Evolutionary conservation across 2,329 filamentous ascomycete species (phyloP).

Genomic region (Pleoardoris graminearum): DNA sequence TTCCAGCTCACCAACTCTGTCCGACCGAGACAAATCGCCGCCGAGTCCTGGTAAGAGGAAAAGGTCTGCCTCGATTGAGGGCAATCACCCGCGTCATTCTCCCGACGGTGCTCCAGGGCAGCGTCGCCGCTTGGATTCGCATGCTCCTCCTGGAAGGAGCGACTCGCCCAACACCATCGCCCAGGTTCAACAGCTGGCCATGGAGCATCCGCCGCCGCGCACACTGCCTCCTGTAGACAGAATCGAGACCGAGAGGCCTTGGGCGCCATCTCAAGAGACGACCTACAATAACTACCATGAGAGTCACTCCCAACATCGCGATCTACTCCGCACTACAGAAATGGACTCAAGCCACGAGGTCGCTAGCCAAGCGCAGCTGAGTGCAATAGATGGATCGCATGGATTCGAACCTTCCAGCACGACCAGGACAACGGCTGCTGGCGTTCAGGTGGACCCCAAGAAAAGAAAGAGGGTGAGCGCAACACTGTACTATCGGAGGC

Average conservation of each 20-base stretch:
- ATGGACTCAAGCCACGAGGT: constrained; percentile 16
- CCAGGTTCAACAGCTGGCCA: constrained; percentile 19
- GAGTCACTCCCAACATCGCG: constrained; percentile 27
- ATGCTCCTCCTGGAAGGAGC: constrained; percentile 46
- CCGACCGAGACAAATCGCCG: constrained; percentile 26
- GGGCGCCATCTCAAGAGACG: constrained; percentile 32
- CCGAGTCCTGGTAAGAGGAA: constrained; percentile 60
- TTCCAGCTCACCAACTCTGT: constrained; percentile 27
- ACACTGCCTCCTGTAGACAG: constrained; percentile 36
- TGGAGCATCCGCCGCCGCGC: constrained; percentile 27
- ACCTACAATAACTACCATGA: constrained; percentile 28
- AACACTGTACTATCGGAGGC: background rate
- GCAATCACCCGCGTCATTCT: constrained; percentile 44
- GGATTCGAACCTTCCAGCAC: constrained; percentile 24
- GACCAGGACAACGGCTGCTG: constrained; percentile 48
- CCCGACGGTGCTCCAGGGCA: constrained; percentile 37
- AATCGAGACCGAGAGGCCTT: constrained; percentile 31
- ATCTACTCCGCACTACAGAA: constrained; percentile 27
- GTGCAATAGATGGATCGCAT: constrained; percentile 17
- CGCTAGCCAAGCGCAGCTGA: constrained; percentile 14
- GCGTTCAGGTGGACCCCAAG: constrained; percentile 53
- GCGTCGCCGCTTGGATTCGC: constrained; percentile 41
- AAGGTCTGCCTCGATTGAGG: constrained; percentile 63
- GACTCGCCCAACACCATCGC: constrained; percentile 19
- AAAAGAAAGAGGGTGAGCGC: constrained; percentile 49